phyloP scores from a whole-genome alignment of 169 alveolate genomes.

The Cryptosporidium andersoni region DNA sequence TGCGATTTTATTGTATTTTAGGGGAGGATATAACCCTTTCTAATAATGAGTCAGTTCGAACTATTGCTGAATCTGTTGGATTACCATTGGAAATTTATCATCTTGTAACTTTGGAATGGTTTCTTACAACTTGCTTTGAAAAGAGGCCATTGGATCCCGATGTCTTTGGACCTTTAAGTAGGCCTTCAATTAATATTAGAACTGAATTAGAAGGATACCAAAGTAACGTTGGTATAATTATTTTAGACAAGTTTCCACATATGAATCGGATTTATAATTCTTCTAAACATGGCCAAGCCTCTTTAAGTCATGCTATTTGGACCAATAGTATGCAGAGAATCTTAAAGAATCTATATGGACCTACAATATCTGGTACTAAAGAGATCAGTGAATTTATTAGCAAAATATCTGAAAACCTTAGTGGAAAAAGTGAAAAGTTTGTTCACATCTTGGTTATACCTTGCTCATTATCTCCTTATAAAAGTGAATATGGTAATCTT shows the following conservation, averaged over 20 bases:
- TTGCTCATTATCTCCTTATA: background rate
- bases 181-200: conserved; percentile 3
- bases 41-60: background rate
- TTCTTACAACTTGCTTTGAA: conserved; percentile 59
- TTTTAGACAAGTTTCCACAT: conserved; percentile 56
- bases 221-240: conserved; percentile 10
- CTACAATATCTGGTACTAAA: background rate
- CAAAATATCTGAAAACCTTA: background rate
- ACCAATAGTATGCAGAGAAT: conserved; percentile 53
- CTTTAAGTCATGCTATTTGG: conserved; percentile 65
- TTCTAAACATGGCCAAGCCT: conserved; percentile 55
- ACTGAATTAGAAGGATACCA: background rate
- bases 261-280: conserved; percentile 59
- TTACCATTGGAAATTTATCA: conserved; percentile 18
- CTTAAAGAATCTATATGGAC: conserved; percentile 28
- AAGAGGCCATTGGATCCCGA: conserved; percentile 57
- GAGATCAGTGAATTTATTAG: background rate
- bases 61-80: background rate
- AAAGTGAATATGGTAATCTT: too few species aligned
- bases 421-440: background rate
- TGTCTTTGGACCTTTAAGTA: conserved; percentile 48
- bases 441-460: conserved; percentile 30
- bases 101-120: conserved; percentile 60
- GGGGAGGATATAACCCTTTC: background rate
- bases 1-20: conserved; percentile 43